Conservation (phyloP, 23 red algal genomes). For the Gracilaria caudata region DNA sequence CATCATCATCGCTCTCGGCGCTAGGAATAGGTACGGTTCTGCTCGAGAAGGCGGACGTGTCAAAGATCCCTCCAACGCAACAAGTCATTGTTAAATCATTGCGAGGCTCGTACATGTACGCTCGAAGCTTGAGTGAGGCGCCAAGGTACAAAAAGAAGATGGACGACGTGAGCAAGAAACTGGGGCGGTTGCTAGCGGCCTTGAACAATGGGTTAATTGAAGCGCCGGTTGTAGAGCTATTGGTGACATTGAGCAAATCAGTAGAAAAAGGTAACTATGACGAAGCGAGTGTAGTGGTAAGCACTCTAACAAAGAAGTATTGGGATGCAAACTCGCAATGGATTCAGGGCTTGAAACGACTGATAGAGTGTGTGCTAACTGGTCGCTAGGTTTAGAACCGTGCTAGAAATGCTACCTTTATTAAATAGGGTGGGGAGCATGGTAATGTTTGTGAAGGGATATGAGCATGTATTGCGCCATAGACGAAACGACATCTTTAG, state of each 20-base stretch:
- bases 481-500: constrained; percentile 16
- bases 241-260: constrained; percentile 60
- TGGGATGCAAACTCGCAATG: constrained; percentile 73
- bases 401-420: neutral
- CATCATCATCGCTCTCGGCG: constrained; percentile 66
- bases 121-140: constrained; percentile 49
- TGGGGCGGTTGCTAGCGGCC: constrained; percentile 72
- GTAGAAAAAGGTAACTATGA: constrained; percentile 82
- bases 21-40: constrained; percentile 47
- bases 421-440: neutral
- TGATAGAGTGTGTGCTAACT: constrained; percentile 73
- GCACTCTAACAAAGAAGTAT: constrained; percentile 74
- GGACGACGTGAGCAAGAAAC: constrained; percentile 90
- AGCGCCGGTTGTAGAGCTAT: constrained; percentile 43
- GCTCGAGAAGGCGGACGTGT: constrained; percentile 86
- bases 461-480: neutral
- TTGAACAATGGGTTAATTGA: constrained; percentile 72
- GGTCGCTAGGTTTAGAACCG: constrained; percentile 46
- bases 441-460: neutral
- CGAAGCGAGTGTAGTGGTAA: constrained; percentile 40
- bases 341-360: constrained; percentile 76
- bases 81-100: constrained; percentile 70
- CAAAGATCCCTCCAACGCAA: constrained; percentile 68
- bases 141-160: constrained; percentile 83
- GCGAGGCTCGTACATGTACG: constrained; percentile 69